A percentile compares a stretch with the other conserved stretches of the same genome.
phyloP scores from a whole-genome alignment of 73 alveolate genomes.

The Uronychia setigera region DNA sequence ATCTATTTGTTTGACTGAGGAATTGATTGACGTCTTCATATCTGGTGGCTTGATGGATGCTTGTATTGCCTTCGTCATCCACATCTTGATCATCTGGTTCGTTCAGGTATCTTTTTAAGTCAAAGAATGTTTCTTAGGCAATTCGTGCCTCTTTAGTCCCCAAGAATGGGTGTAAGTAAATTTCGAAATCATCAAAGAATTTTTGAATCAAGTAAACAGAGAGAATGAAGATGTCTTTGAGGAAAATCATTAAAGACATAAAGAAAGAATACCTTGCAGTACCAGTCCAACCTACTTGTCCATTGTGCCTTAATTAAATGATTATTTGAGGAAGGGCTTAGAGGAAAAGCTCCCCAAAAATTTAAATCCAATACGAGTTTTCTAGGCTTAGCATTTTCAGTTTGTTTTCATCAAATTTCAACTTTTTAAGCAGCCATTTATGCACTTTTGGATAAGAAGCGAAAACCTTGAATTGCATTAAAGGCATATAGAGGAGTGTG shows the following conservation, averaged over 20 bases:
- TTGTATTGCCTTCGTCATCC: constrained; percentile 67
- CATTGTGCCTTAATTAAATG: constrained; percentile 32
- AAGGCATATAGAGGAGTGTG: neutral
- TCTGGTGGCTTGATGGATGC: constrained; percentile 46
- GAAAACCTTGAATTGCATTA: neutral
- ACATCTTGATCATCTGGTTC: constrained; percentile 54
- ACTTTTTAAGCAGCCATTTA: neutral
- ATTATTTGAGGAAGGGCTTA: constrained; percentile 41
- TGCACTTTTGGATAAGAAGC: neutral
- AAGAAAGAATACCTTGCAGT: constrained; percentile 43
- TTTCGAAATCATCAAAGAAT: constrained; percentile 32
- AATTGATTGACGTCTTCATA: constrained; percentile 26
- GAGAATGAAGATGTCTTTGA: constrained; percentile 40
- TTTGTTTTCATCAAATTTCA: constrained; percentile 7
- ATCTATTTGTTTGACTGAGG: constrained; percentile 12
- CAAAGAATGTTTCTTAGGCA: constrained; percentile 28
- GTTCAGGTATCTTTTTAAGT: constrained; percentile 37
- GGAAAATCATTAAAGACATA: constrained; percentile 25
- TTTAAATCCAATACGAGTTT: constrained; percentile 42
- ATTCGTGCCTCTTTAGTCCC: constrained; percentile 12
- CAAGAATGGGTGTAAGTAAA: constrained; percentile 30
- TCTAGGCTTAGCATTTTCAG: constrained; percentile 42
- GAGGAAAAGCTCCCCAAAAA: constrained; percentile 32
- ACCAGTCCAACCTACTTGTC: constrained; percentile 23
- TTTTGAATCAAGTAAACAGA: constrained; percentile 24